Conservation (phyloP, 257 asterid genomes). For the Gentiana straminea region DNA sequence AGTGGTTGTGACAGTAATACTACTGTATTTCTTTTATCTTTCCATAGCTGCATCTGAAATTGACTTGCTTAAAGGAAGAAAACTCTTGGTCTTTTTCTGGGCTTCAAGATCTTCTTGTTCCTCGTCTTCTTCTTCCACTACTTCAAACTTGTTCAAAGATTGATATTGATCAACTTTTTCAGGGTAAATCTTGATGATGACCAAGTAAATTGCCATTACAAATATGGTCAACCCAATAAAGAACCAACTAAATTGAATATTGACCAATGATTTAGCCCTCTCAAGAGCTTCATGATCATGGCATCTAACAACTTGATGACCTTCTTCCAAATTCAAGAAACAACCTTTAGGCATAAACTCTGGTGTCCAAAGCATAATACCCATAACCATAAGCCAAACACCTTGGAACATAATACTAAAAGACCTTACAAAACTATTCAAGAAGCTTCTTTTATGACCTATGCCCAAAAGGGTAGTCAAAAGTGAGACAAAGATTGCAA, state of each 20-base stretch:
- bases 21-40: no score
- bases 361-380: slow-evolving; percentile 76
- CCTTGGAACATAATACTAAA: slow-evolving; percentile 55
- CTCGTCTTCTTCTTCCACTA: no score
- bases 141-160: no score
- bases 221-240: slow-evolving; percentile 29
- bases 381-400: slow-evolving; percentile 62
- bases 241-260: slow-evolving; percentile 54
- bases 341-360: slow-evolving; percentile 20
- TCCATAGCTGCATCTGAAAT: no score
- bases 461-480: slow-evolving; percentile 36
- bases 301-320: slow-evolving; percentile 43
- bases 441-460: slow-evolving; percentile 38
- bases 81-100: no score
- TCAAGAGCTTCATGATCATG: slow-evolving; percentile 34
- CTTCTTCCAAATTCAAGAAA: slow-evolving; percentile 20
- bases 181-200: slow-evolving; percentile 18
- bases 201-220: slow-evolving; percentile 30
- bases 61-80: no score
- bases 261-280: slow-evolving; percentile 68
- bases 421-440: slow-evolving; percentile 45
- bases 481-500: slow-evolving; percentile 33
- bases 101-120: no score
- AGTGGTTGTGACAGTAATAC: no score
- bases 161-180: slow-evolving; percentile 30